Percentiles rank a stretch among this genome's conserved stretches.
Conservation (phyloP, 164 flowering plant species). For the Sextonia rubra region DNA sequence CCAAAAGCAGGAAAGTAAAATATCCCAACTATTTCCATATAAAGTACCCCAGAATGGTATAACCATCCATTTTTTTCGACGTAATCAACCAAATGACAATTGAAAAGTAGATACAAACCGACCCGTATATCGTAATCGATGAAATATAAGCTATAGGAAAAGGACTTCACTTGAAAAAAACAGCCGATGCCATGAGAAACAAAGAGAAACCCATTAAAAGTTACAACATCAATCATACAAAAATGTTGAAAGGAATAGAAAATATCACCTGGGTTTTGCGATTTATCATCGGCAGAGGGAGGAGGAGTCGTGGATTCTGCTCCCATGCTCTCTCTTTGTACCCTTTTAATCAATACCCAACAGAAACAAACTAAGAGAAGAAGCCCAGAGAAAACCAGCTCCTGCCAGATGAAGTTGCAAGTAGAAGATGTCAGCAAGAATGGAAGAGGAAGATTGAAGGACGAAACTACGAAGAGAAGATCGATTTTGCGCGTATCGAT, state of each 20-base stretch:
- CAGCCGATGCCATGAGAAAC: not conserved
- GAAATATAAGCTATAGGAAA: no score
- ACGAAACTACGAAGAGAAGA: no score
- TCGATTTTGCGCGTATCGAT: no score
- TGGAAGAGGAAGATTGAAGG: no score
- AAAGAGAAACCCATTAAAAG: not conserved
- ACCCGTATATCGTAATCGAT: not conserved
- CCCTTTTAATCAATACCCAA: not conserved
- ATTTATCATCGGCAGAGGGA: slow-evolving; percentile 19
- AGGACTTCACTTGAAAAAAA: not conserved
- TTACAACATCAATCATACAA: no score
- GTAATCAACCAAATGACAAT: not conserved
- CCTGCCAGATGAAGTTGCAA: not conserved
- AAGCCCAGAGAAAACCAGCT: not conserved
- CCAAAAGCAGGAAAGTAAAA: not conserved
- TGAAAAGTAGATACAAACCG: not conserved
- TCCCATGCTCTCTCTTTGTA: slow-evolving; percentile 23
- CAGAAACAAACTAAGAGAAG: not conserved
- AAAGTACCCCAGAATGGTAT: not conserved
- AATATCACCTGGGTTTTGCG: slow-evolving; percentile 29
- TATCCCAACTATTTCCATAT: not conserved
- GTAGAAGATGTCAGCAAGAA: not conserved
- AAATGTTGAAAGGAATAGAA: not conserved
- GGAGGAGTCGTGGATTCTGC: slow-evolving; percentile 30
- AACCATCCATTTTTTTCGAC: not conserved